Base-by-base conservation (phyloP, 75 land plant genomes). In the Adiantum capillusveneris region DNA sequence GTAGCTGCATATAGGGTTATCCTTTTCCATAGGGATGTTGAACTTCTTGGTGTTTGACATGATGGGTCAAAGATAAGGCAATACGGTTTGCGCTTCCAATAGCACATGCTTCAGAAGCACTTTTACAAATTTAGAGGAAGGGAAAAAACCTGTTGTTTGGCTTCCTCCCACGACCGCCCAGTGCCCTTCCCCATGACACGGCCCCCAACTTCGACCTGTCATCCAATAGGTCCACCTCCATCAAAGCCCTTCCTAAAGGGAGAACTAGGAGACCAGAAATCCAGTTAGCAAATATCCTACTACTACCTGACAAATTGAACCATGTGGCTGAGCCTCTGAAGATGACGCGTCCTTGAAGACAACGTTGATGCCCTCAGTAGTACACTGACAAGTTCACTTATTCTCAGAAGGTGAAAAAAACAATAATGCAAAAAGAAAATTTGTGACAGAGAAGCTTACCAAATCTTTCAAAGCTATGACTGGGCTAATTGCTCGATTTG, bases 181-280 rank as follows among this genome's bases (percentile, higher is more conserved):
- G 58, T 59, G 13, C 75, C 78, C 49, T 59, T 67, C 25, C 82
- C 78, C 62, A 71, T 28, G 18, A 71, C 51, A 17, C 57, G 58
- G 34, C 78, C 78, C 13, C 43, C 78, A 46, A 75, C 64, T 55
- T 79, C 78, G 48, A 74, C 77, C 81, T 78, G 51, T 29, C 36
- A 34, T 34, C 7, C 9, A 34, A 9, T 9, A 34, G 3, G 37
- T n/a, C n/a, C n/a, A n/a, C 37, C 37, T 34, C 7, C 3, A 5
- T 34, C 37, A 34, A 34, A 34, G 9, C 9, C 37, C 37, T 34
- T 34, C 37, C 9, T 9, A 34, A 9, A 34, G 3, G 37, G 9
- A 34, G 3, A 34, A 34, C 3, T 34, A 3, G 7, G 37, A 34
- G 37, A 34, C 3, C n/a, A 34, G 37, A 34, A 34, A 34, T 34